Conservation (phyloP, 768 basidiomycete species). For the Leccinum fibrillosum region DNA sequence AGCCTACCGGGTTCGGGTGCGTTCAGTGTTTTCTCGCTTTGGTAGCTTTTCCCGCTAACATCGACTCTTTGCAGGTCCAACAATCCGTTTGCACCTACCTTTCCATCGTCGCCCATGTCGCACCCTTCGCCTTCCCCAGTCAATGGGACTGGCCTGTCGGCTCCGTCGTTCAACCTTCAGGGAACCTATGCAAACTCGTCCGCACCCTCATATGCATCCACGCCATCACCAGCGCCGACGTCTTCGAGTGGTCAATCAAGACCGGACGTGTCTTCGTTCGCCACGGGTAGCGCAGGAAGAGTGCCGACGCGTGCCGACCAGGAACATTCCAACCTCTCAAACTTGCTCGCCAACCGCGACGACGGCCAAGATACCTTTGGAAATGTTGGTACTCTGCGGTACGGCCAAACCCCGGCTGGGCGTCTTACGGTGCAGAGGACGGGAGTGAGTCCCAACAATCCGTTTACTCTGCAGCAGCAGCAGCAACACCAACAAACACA, state of each 20-base stretch:
- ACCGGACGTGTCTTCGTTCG: constrained; percentile 29
- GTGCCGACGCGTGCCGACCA: constrained; percentile 55
- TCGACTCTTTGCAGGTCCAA: constrained; percentile 63
- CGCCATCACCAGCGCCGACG: constrained; percentile 43
- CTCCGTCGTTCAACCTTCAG: constrained; percentile 63
- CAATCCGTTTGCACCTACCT: constrained; percentile 82
- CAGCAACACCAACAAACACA: constrained; percentile 51
- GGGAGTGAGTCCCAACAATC: constrained; percentile 52
- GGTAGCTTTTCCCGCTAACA: constrained; percentile 17
- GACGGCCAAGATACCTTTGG: constrained; percentile 97
- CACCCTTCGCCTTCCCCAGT: constrained; percentile 34
- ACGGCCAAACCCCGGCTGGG: constrained; percentile 58
- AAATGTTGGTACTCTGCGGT: constrained; percentile 78
- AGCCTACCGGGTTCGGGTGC: constrained; percentile 78
- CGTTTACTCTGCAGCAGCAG: constrained; percentile 51
- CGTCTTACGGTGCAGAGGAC: constrained; percentile 45
- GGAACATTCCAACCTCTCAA: constrained; percentile 70
- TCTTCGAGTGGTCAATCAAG: constrained; percentile 35
- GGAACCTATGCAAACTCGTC: constrained; percentile 60
- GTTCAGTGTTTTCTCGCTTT: constrained; percentile 20
- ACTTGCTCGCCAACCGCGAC: constrained; percentile 81
- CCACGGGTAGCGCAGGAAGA: constrained; percentile 10
- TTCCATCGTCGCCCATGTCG: constrained; percentile 29
- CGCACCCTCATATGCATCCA: constrained; percentile 29
- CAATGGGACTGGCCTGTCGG: constrained; percentile 25